A percentile compares a stretch with the other conserved stretches of the same genome.
These are phyloP conservation scores for Xylaria grammica DNA, from an alignment of 495 filamentous ascomycete genomes.

Conservation along the genomic window DNA sequence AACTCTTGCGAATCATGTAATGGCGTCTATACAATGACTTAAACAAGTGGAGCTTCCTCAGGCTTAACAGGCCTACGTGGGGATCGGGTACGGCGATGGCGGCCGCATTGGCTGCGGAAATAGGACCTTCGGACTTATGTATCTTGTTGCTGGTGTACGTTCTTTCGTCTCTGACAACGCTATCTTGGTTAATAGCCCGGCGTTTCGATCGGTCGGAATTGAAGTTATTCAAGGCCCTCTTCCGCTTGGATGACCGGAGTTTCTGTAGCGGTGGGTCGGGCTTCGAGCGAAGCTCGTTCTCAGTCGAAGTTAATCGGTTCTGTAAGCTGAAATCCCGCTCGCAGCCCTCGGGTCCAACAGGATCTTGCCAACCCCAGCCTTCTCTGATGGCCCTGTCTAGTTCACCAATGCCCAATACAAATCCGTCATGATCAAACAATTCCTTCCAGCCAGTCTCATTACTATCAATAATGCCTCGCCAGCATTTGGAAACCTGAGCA, in stretches of 20 bases:
- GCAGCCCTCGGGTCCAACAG: conserved; percentile 71
- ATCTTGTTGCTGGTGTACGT: conserved; percentile 38
- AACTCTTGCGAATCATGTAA: conserved; percentile 83
- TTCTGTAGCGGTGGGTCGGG: conserved; percentile 40
- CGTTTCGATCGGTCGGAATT: conserved; percentile 59
- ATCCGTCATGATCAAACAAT: conserved; percentile 84
- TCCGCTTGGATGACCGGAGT: conserved; percentile 47
- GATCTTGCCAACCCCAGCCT: conserved; percentile 99
- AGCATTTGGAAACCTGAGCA: conserved; percentile 92
- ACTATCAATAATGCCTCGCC: conserved; percentile 86
- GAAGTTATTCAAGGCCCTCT: conserved; percentile 45
- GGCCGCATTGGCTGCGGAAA: conserved; percentile 82
- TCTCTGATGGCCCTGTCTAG: conserved; percentile 83
- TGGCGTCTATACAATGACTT: conserved; percentile 96
- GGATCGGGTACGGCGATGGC: conserved; percentile 81
- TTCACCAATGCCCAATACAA: conserved; percentile 78
- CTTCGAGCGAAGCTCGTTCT: conserved; percentile 51
- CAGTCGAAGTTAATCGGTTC: conserved; percentile 52
- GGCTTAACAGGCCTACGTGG: conserved; percentile 73
- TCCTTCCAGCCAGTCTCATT: conserved; percentile 97
- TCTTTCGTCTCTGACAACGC: conserved; percentile 42
- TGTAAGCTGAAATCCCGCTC: conserved; percentile 77
- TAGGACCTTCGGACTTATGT: conserved; percentile 74
- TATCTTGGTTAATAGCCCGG: conserved; percentile 52
- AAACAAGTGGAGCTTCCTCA: conserved; percentile 86